Evolutionary conservation across 345 rosid species (phyloP).

Genomic region (Raphanus raphanistrum): DNA sequence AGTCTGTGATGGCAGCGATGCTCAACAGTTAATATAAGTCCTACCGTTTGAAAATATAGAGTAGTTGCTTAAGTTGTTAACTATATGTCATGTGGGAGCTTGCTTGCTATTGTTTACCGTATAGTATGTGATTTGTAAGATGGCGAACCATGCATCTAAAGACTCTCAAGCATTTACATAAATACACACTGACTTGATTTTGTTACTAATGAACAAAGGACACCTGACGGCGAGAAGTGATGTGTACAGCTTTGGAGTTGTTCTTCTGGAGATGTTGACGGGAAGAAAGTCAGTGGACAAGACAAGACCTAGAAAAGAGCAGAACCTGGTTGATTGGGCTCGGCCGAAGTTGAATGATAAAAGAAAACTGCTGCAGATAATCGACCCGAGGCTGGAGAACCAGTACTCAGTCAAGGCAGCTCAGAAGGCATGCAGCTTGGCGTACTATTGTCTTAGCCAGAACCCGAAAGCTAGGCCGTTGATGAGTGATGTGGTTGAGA

Average conservation of each 20-base stretch:
- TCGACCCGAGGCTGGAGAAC: conserved; percentile 84
- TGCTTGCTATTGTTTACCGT: conserved; percentile 1
- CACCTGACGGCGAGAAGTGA: conserved; percentile 96
- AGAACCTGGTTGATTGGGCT: conserved; percentile 97
- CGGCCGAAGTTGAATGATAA: conserved; percentile 94
- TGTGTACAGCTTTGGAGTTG: conserved; percentile 96
- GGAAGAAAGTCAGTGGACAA: conserved; percentile 96
- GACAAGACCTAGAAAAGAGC: conserved; percentile 93
- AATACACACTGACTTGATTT: conserved; percentile 24
- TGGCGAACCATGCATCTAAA: conserved; percentile 12
- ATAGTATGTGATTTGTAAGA: not conserved
- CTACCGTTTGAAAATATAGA: not conserved
- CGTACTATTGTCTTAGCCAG: conserved; percentile 89
- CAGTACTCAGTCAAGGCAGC: conserved; percentile 93
- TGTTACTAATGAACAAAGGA: conserved; percentile 51
- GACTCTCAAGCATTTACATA: conserved; percentile 1
- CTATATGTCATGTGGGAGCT: not conserved
- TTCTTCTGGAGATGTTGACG: conserved; percentile 83
- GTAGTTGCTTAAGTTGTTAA: conserved; percentile 12
- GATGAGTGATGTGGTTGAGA: conserved; percentile 96
- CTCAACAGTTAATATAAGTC: not conserved
- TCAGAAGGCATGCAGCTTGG: conserved; percentile 94
- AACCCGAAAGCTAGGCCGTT: conserved; percentile 97
- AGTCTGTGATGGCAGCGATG: too few relatives aligned
- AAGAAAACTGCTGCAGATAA: conserved; percentile 80